Conservation (phyloP, 2,329 filamentous ascomycete species). For the Lecanicillium sp. region DNA sequence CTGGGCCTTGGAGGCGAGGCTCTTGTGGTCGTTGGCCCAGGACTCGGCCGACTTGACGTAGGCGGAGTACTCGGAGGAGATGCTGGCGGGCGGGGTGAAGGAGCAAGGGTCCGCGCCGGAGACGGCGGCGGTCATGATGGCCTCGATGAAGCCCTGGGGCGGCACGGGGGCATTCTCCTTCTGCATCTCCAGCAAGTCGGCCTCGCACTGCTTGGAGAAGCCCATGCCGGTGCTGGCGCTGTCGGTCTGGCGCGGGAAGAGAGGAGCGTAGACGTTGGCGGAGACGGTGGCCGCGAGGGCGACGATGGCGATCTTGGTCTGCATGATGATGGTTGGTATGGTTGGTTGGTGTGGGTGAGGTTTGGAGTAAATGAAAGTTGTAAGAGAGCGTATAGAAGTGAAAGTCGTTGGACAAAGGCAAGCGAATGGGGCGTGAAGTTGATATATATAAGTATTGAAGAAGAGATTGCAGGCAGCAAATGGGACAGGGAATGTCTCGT, state of each 20-base stretch:
- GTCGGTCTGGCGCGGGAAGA: constrained; percentile 23
- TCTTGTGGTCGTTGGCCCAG: constrained; percentile 27
- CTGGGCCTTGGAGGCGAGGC: constrained; percentile 22
- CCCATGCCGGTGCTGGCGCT: constrained; percentile 2
- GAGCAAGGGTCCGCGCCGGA: constrained; percentile 27
- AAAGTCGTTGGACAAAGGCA: too few species aligned
- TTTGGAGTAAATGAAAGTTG: neutral
- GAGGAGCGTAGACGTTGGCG: constrained; percentile 4
- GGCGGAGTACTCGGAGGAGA: constrained; percentile 25
- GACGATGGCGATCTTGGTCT: constrained; percentile 12
- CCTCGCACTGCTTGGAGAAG: constrained; percentile 19
- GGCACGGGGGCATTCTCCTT: constrained; percentile 25
- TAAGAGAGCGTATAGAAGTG: too few species aligned
- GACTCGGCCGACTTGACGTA: constrained; percentile 26
- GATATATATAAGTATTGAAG: too few species aligned
- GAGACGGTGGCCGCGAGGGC: constrained; percentile 6
- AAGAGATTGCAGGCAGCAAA: too few species aligned
- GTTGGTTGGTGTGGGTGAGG: constrained; percentile 45
- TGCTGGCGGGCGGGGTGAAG: constrained; percentile 25
- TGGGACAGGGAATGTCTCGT: too few species aligned
- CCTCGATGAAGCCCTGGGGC: constrained; percentile 23
- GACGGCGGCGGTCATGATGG: constrained; percentile 13
- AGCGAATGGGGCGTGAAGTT: too few species aligned
- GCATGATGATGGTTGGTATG: constrained; percentile 2
- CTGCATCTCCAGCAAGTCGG: constrained; percentile 20